Conservation (phyloP, 2,329 filamentous ascomycete genomes). For the Penicillium psychrosexuale region DNA sequence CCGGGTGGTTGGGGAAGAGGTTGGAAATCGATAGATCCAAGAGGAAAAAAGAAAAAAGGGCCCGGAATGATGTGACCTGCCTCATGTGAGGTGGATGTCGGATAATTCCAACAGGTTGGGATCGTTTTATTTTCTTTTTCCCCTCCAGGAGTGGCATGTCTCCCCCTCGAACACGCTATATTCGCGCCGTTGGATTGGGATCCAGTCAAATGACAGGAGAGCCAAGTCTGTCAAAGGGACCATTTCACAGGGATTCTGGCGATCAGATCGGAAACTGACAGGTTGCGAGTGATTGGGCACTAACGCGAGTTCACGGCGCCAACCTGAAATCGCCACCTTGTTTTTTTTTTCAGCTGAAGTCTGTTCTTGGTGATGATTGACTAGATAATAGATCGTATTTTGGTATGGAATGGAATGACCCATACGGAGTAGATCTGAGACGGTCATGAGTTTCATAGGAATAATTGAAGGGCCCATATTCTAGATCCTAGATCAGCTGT, state of each 20-base stretch:
- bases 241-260: not conserved
- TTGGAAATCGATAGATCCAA: constrained; percentile 13
- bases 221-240: too few relatives aligned
- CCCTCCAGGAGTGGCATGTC: constrained; percentile 4
- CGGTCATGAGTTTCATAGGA: constrained; percentile 22
- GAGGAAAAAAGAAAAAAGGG: not conserved
- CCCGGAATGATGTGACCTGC: constrained; percentile 12
- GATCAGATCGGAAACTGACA: constrained; percentile 12
- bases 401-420: constrained; percentile 2
- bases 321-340: constrained; percentile 4
- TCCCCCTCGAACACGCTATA: constrained; percentile 16
- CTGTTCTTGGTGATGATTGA: not conserved
- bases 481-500: not conserved
- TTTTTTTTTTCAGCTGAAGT: not conserved
- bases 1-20: constrained; percentile 9
- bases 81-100: constrained; percentile 21
- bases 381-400: not conserved
- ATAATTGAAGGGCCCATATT: not conserved
- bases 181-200: constrained; percentile 18
- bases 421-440: constrained; percentile 18
- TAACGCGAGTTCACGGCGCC: constrained; percentile 13
- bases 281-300: constrained; percentile 9
- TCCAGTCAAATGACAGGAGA: too few relatives aligned
- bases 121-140: too few relatives aligned
- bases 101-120: not conserved